These are phyloP conservation scores for Gastrodia elata DNA, from an alignment of 106 monocot genomes.

Conservation along the genomic window DNA sequence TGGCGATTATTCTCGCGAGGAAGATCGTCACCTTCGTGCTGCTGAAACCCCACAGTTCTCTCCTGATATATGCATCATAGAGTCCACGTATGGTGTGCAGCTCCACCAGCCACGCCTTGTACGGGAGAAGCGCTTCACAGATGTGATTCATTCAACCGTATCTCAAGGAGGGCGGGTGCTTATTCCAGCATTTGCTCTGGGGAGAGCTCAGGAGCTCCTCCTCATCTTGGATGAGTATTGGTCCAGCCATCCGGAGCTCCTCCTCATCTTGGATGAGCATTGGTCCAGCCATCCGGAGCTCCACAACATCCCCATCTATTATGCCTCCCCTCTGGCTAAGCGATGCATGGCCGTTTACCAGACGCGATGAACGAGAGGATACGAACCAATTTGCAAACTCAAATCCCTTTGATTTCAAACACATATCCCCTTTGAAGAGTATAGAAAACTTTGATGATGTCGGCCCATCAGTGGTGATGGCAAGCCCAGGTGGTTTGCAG, in stretches of 20 bases:
- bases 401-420: slow-evolving; percentile 92
- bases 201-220: slow-evolving; percentile 90
- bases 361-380: slow-evolving; percentile 98
- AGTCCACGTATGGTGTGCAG: slow-evolving; percentile 94
- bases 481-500: slow-evolving; percentile 87
- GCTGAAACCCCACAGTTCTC: slow-evolving; percentile 53
- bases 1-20: slow-evolving; percentile 94
- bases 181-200: slow-evolving; percentile 97
- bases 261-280: slow-evolving; percentile 95
- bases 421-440: slow-evolving; percentile 86
- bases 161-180: slow-evolving; percentile 82
- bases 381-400: slow-evolving; percentile 73
- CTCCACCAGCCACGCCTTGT: slow-evolving; percentile 78
- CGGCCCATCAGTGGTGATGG: slow-evolving; percentile 97
- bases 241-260: slow-evolving; percentile 80
- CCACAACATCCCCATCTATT: slow-evolving; percentile 89
- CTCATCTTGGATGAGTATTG: slow-evolving; percentile 98
- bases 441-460: slow-evolving; percentile 92
- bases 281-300: slow-evolving; percentile 91
- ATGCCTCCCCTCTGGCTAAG: slow-evolving; percentile 93
- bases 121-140: slow-evolving; percentile 94
- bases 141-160: slow-evolving; percentile 73
- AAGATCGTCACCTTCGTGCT: slow-evolving; percentile 84
- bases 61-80: slow-evolving; percentile 82
- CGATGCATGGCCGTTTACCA: slow-evolving; percentile 99